phyloP scores from a whole-genome alignment of 306 rosid genomes.

The Parietaria judaica region DNA sequence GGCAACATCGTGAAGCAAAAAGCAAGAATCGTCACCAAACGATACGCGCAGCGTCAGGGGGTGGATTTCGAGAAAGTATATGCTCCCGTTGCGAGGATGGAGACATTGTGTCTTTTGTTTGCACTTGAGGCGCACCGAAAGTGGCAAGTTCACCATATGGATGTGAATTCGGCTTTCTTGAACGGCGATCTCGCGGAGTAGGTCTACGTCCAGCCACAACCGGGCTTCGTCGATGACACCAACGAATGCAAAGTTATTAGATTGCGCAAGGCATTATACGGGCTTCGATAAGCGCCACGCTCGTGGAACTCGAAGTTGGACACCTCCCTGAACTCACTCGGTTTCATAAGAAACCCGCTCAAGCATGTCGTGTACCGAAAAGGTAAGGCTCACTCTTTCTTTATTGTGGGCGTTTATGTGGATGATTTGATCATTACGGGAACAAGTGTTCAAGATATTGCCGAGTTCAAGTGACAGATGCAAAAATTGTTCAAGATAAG shows the following conservation, averaged over 20 bases:
- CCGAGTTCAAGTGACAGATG: neutral
- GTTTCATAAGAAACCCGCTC: neutral
- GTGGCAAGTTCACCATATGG: neutral
- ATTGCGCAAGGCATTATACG: neutral
- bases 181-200: neutral
- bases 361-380: neutral
- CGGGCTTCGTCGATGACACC: neutral
- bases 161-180: neutral
- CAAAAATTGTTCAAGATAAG: neutral
- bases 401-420: neutral
- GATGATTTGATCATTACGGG: neutral
- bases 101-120: neutral
- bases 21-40: neutral
- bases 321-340: neutral
- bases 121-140: neutral
- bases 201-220: neutral
- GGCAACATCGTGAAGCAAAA: neutral
- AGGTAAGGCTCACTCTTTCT: neutral
- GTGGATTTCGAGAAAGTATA: neutral
- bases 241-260: neutral
- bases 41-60: neutral
- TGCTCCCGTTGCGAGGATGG: neutral
- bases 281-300: neutral
- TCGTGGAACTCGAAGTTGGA: neutral
- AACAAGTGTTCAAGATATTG: neutral